A percentile compares a stretch with the other conserved stretches of the same genome.
Conservation (phyloP, 352 stramenopile genomes). For the Globisporangium splendens region DNA sequence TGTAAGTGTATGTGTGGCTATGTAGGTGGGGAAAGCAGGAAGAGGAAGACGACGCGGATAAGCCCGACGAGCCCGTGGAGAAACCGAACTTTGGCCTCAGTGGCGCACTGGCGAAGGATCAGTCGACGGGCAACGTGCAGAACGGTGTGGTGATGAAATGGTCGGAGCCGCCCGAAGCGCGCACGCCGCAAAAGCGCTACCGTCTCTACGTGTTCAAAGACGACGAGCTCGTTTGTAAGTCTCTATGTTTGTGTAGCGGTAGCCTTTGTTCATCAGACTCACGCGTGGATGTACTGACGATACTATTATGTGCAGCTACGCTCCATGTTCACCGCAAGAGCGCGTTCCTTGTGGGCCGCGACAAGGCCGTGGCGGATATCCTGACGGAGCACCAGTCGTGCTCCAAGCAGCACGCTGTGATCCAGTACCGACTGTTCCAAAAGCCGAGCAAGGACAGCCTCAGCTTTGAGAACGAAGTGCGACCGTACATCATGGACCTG, state of each 20-base stretch:
- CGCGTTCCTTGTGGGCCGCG: conserved; percentile 92
- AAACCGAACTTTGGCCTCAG: conserved; percentile 98
- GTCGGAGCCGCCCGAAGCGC: conserved; percentile 94
- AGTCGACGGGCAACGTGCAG: conserved; percentile 92
- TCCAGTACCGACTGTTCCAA: conserved; percentile 92
- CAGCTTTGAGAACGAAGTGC: conserved; percentile 57
- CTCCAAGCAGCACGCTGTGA: conserved; percentile 97
- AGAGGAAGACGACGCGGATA: conserved; percentile 29
- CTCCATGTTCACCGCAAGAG: conserved; percentile 96
- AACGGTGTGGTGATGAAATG: conserved; percentile 98
- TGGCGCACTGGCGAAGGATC: conserved; percentile 95
- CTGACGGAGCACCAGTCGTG: conserved; percentile 92
- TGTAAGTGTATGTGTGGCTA: neutral
- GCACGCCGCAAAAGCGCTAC: conserved; percentile 90
- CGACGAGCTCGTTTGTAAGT: conserved; percentile 71
- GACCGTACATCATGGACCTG: conserved; percentile 98
- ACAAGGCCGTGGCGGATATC: conserved; percentile 94
- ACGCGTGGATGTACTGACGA: neutral
- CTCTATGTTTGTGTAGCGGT: neutral
- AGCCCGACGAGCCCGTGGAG: conserved; percentile 50
- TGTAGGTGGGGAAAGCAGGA: conserved; percentile 73
- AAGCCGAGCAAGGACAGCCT: conserved; percentile 58
- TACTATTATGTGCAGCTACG: conserved; percentile 88
- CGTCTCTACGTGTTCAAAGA: conserved; percentile 97
- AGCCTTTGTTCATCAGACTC: neutral